These are phyloP conservation scores for Ceratobasidium sp. DNA, from an alignment of 1,284 basidiomycete genomes.

Conservation along the genomic window DNA sequence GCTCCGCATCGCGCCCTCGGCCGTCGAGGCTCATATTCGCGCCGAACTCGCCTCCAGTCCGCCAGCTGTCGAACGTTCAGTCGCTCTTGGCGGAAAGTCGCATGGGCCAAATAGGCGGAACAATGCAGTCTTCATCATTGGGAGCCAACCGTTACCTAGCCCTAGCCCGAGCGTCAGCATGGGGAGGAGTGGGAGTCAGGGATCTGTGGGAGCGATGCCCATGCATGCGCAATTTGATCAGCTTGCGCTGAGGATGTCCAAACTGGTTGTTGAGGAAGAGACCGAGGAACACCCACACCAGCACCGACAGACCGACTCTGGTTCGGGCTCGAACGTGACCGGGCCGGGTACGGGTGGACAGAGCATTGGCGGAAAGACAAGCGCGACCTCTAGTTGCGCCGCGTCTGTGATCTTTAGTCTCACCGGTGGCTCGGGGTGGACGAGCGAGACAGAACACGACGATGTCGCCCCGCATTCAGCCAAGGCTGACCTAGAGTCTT, in stretches of 20 bases:
- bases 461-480: not conserved
- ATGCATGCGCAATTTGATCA: slow-evolving; percentile 31
- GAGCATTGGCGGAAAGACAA: slow-evolving; percentile 25
- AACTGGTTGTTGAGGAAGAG: slow-evolving; percentile 38
- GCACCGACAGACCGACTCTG: slow-evolving; percentile 23
- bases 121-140: slow-evolving; percentile 80
- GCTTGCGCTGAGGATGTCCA: slow-evolving; percentile 42
- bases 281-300: too few species aligned
- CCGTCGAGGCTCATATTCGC: slow-evolving; percentile 93
- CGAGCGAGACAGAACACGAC: slow-evolving; percentile 5
- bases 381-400: slow-evolving; percentile 31
- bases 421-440: slow-evolving; percentile 5
- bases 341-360: too few species aligned
- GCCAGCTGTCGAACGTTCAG: slow-evolving; percentile 10
- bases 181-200: not conserved
- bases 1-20: slow-evolving; percentile 84
- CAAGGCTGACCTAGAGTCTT: too few species aligned
- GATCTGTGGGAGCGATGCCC: not conserved
- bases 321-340: too few species aligned
- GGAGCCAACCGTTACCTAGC: slow-evolving; percentile 89
- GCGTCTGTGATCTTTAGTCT: slow-evolving; percentile 31
- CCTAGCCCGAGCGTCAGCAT: slow-evolving; percentile 60
- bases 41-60: slow-evolving; percentile 36
- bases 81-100: slow-evolving; percentile 9
- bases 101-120: not conserved